A percentile compares a stretch with the other conserved stretches of the same genome.
Conservation (phyloP, 352 stramenopile species). For the Phytopythium boreale region DNA sequence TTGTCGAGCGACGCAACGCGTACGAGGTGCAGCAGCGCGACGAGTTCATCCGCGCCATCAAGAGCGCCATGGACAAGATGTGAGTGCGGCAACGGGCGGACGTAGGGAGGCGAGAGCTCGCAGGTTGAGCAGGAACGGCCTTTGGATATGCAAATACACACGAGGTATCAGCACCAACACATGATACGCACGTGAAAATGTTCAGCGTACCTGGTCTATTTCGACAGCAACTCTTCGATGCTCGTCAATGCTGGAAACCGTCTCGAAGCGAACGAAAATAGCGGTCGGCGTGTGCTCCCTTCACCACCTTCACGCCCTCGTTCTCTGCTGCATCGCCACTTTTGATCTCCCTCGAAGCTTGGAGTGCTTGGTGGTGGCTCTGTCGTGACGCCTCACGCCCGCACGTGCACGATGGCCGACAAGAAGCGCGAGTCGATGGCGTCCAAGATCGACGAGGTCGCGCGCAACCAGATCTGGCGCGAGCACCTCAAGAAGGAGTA, state of each 20-base stretch:
- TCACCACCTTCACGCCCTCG: background rate
- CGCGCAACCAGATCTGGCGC: slow-evolving; percentile 87
- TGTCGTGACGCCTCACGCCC: background rate
- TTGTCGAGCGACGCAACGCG: slow-evolving; percentile 63
- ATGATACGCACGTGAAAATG: background rate
- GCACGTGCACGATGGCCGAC: slow-evolving; percentile 43
- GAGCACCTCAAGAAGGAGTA: slow-evolving; percentile 86
- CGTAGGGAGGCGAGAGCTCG: too few species aligned
- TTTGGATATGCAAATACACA: slow-evolving; percentile 22
- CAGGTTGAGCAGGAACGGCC: background rate
- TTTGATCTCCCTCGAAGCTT: background rate
- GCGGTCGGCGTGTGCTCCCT: background rate
- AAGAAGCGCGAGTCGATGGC: slow-evolving; percentile 73
- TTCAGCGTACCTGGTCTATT: background rate
- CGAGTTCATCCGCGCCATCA: slow-evolving; percentile 84
- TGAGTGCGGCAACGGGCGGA: slow-evolving; percentile 12
- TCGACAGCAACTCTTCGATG: background rate
- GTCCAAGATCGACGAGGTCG: slow-evolving; percentile 85
- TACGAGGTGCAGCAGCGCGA: slow-evolving; percentile 87
- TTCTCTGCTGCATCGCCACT: background rate
- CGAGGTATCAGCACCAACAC: background rate
- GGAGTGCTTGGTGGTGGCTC: background rate
- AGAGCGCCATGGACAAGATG: slow-evolving; percentile 80
- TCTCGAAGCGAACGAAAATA: background rate
- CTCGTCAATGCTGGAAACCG: background rate